Conservation (phyloP, 2,329 filamentous ascomycete genomes). For the Phialophora verrucosa region DNA sequence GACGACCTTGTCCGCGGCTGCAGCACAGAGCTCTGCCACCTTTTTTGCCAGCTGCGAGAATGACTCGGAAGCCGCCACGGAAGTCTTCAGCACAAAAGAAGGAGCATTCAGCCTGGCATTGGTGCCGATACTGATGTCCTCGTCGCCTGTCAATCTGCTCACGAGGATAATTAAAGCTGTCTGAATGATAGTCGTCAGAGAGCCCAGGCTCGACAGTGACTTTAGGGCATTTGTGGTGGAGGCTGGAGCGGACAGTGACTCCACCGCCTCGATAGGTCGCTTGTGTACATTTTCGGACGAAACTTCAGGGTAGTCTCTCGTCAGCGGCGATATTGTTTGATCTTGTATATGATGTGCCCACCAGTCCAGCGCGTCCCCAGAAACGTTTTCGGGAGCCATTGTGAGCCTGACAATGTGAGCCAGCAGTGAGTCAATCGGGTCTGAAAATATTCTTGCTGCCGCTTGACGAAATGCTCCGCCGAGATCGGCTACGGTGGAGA, state of each 20-base stretch:
- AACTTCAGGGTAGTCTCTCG: constrained; percentile 52
- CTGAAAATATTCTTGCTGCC: constrained; percentile 10
- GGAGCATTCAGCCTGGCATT: constrained; percentile 51
- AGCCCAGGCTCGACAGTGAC: constrained; percentile 46
- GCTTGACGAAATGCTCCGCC: constrained; percentile 13
- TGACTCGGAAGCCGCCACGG: constrained; percentile 48
- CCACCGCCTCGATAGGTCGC: constrained; percentile 50
- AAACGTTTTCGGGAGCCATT: constrained; percentile 26
- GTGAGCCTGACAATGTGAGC: neutral
- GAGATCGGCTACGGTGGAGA: constrained; percentile 6
- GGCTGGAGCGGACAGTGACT: constrained; percentile 48
- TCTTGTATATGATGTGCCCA: constrained; percentile 51
- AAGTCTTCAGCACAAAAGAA: constrained; percentile 53
- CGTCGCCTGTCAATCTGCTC: constrained; percentile 55
- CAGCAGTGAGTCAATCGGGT: constrained; percentile 6
- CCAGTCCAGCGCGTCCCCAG: constrained; percentile 45
- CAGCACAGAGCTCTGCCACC: constrained; percentile 42
- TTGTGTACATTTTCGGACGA: constrained; percentile 43
- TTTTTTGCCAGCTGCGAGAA: constrained; percentile 50
- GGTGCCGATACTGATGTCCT: constrained; percentile 56
- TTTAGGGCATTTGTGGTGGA: constrained; percentile 47
- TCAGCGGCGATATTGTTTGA: constrained; percentile 52
- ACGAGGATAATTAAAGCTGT: constrained; percentile 53
- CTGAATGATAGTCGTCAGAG: constrained; percentile 50
- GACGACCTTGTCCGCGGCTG: constrained; percentile 27